phyloP scores from a whole-genome alignment of 2,329 filamentous ascomycete genomes.

The Raffaelea deltoideospora region DNA sequence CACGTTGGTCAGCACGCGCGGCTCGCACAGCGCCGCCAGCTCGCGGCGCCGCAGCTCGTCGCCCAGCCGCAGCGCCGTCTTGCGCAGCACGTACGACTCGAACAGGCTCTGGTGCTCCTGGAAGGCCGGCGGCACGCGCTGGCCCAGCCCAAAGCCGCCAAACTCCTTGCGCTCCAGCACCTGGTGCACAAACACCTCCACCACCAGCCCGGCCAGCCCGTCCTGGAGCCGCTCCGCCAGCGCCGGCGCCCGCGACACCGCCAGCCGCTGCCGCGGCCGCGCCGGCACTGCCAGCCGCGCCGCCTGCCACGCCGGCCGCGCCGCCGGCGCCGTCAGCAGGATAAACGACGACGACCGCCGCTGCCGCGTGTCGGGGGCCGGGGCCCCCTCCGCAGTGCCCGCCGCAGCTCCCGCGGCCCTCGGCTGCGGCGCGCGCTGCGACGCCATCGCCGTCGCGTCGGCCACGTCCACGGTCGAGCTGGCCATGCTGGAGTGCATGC shows the following conservation, averaged over 20 bases:
- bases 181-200: constrained; percentile 74
- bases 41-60: constrained; percentile 55
- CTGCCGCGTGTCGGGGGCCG: constrained; percentile 35
- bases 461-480: constrained; percentile 2
- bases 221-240: constrained; percentile 49
- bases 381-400: neutral
- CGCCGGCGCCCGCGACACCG: constrained; percentile 14
- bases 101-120: constrained; percentile 93
- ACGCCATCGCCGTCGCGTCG: constrained; percentile 18
- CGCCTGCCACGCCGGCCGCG: constrained; percentile 39
- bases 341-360: constrained; percentile 83
- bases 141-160: constrained; percentile 66
- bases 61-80: constrained; percentile 55
- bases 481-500: constrained; percentile 6
- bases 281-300: constrained; percentile 49
- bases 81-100: constrained; percentile 73
- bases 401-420: constrained; percentile 15
- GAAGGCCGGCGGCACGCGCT: constrained; percentile 83
- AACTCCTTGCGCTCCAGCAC: constrained; percentile 81
- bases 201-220: constrained; percentile 59
- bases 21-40: constrained; percentile 60
- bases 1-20: constrained; percentile 74
- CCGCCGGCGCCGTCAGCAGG: constrained; percentile 59
- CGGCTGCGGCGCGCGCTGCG: constrained; percentile 18
- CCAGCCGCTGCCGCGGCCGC: constrained; percentile 38